Percentiles rank a stretch among this genome's conserved stretches.
Evolutionary conservation across 1,139 yeast species (phyloP).

Genomic region (Geotrichum bryndzae): DNA sequence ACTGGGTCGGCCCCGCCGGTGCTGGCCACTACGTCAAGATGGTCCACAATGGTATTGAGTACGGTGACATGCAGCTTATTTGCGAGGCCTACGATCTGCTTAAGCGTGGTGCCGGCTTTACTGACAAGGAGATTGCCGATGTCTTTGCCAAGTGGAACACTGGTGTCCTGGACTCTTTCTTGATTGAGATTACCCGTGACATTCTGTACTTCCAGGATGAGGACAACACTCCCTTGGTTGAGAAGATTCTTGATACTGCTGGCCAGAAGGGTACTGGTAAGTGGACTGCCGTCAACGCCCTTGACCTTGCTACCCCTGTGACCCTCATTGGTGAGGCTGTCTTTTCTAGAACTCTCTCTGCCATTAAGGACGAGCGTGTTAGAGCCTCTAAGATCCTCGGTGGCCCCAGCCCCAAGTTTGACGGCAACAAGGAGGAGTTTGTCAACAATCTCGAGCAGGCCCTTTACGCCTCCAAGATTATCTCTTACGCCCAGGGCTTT

Average conservation of each 20-base stretch:
- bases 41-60: slow-evolving; percentile 99
- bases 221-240: slow-evolving; percentile 89
- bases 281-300: slow-evolving; percentile 98
- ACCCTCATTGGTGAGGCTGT: slow-evolving; percentile 98
- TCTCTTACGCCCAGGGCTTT: slow-evolving; percentile 98
- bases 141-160: slow-evolving; percentile 92
- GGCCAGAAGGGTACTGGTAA: slow-evolving; percentile 99
- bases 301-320: slow-evolving; percentile 97
- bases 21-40: slow-evolving; percentile 98
- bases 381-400: slow-evolving; percentile 70
- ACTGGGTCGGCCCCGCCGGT: slow-evolving; percentile 99
- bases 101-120: slow-evolving; percentile 89
- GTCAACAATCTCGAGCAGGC: slow-evolving; percentile 97
- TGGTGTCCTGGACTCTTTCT: slow-evolving; percentile 96
- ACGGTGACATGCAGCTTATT: slow-evolving; percentile 99
- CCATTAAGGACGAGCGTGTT: slow-evolving; percentile 84
- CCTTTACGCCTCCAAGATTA: slow-evolving; percentile 94
- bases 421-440: slow-evolving; percentile 72
- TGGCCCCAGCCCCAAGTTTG: slow-evolving; percentile 70
- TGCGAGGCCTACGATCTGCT: slow-evolving; percentile 95
- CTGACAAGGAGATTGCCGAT: slow-evolving; percentile 88
- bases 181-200: slow-evolving; percentile 94
- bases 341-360: slow-evolving; percentile 91
- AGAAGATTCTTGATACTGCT: slow-evolving; percentile 93
- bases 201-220: slow-evolving; percentile 74